These are phyloP conservation scores for Luvunga scandens DNA, from an alignment of 345 rosid genomes.

Conservation along the genomic window DNA sequence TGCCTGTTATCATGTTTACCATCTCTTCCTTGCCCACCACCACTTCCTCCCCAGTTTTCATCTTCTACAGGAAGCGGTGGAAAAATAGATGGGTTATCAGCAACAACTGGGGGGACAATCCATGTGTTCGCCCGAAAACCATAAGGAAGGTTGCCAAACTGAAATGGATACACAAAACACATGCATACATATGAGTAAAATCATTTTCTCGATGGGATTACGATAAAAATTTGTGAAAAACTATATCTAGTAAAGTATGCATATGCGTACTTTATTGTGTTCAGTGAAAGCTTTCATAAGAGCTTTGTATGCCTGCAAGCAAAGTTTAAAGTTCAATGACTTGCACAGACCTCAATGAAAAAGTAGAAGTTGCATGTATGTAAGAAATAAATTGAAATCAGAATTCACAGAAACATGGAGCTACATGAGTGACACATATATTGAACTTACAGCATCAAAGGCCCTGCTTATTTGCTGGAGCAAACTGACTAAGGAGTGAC, in stretches of 20 bases:
- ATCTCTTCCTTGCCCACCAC: conserved; percentile 82
- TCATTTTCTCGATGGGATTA: not conserved
- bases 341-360: not conserved
- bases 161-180: conserved; percentile 16
- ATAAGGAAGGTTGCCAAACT: conserved; percentile 97
- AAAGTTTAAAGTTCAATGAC: conserved; percentile 2
- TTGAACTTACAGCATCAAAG: conserved; percentile 67
- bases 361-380: not conserved
- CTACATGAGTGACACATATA: not conserved
- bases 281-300: conserved; percentile 89
- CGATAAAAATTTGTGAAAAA: not conserved
- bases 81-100: conserved; percentile 65
- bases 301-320: conserved; percentile 80
- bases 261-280: conserved; percentile 75
- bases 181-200: not conserved
- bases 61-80: conserved; percentile 82
- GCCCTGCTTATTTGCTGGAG: conserved; percentile 80
- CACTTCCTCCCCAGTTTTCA: conserved; percentile 88
- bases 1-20: conserved; percentile 57
- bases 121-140: conserved; percentile 94
- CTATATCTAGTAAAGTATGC: not conserved
- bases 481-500: conserved; percentile 77
- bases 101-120: conserved; percentile 90
- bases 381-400: conserved; percentile 5
- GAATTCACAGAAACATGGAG: not conserved